These are phyloP conservation scores for Plicaturopsis crispa DNA, from an alignment of 768 basidiomycete species.

Conservation along the genomic window DNA sequence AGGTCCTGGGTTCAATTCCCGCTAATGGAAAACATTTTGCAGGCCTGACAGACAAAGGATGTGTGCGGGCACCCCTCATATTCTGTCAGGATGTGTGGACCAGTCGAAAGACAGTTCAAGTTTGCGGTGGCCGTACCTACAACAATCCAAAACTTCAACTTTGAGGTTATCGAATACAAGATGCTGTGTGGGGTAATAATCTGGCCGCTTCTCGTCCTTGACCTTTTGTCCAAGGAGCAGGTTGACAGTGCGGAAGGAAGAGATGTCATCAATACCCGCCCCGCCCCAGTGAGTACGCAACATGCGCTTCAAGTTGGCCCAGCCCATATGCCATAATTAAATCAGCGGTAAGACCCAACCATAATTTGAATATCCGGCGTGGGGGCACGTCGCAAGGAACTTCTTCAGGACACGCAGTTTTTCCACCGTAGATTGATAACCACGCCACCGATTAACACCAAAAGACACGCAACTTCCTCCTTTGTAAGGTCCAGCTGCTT, in stretches of 20 bases:
- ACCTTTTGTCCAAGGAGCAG: constrained; percentile 2
- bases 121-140: too few species aligned
- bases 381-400: constrained; percentile 6
- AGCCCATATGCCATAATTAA: constrained; percentile 14
- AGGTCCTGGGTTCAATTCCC: too few species aligned
- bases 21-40: too few species aligned
- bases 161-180: constrained; percentile 12
- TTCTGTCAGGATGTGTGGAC: too few species aligned
- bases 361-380: constrained; percentile 3
- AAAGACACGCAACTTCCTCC: too few species aligned
- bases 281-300: constrained; percentile 9
- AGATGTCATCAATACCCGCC: constrained; percentile 1
- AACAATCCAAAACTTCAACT: too few species aligned
- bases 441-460: constrained; percentile 12
- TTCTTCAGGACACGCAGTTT: constrained; percentile 8
- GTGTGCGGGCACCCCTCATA: too few species aligned
- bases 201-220: constrained; percentile 10
- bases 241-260: constrained; percentile 8
- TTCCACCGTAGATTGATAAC: constrained; percentile 13
- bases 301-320: constrained; percentile 11
- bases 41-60: too few species aligned
- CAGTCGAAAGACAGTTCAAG: too few species aligned
- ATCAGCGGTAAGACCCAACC: constrained; percentile 13
- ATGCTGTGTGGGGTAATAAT: constrained; percentile 11
- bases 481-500: not conserved